These are phyloP conservation scores for Agarophyton chilense DNA, from an alignment of 23 red algal genomes.

Conservation along the genomic window DNA sequence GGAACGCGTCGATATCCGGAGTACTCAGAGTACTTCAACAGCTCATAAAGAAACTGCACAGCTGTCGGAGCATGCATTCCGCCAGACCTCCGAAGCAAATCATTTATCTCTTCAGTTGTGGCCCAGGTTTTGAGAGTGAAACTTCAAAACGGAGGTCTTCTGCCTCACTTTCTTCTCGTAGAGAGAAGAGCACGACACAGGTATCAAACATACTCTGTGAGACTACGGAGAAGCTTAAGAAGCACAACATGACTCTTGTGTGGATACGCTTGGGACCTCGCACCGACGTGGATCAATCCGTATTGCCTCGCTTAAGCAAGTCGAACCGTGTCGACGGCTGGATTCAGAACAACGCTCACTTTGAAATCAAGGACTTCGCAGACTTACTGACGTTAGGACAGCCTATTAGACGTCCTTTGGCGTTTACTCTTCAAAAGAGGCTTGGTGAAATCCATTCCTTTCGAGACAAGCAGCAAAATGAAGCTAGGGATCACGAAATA, in stretches of 20 bases:
- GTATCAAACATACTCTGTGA: neutral
- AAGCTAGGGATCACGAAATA: neutral
- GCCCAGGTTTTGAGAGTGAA: neutral
- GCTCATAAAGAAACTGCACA: neutral
- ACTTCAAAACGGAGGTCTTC: neutral
- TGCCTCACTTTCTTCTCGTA: neutral
- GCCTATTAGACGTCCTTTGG: neutral
- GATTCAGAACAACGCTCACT: neutral
- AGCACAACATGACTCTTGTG: neutral
- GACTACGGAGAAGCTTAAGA: neutral
- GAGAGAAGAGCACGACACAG: neutral
- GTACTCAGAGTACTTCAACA: neutral
- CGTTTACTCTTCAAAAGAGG: conserved; percentile 2
- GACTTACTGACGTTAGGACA: neutral
- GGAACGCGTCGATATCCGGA: neutral
- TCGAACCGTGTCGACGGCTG: neutral
- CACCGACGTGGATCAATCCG: neutral
- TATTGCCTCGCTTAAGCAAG: neutral
- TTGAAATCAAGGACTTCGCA: neutral
- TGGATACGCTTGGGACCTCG: neutral
- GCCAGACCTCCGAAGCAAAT: neutral
- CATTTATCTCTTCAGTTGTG: neutral
- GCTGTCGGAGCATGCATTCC: neutral
- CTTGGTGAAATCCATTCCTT: neutral
- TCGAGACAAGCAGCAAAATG: neutral